These are phyloP conservation scores for Cladosporium phlei DNA, from an alignment of 2,329 filamentous ascomycete species.

Conservation along the genomic window DNA sequence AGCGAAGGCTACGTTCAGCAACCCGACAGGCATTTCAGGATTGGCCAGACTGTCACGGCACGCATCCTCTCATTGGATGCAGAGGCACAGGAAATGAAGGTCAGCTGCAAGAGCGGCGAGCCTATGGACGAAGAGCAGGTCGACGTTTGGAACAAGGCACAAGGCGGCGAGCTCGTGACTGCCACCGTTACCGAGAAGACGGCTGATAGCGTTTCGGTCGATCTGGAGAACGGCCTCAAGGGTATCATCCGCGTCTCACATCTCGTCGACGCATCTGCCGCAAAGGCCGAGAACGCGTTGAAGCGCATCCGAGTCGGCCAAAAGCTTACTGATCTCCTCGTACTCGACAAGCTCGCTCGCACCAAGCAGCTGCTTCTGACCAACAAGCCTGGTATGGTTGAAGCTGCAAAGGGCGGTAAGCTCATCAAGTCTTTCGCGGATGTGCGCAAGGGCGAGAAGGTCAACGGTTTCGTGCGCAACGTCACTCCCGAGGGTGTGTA, in stretches of 20 bases:
- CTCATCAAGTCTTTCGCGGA: slow-evolving; percentile 70
- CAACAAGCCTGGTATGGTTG: slow-evolving; percentile 76
- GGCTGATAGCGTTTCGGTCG: slow-evolving; percentile 53
- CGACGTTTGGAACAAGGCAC: slow-evolving; percentile 65
- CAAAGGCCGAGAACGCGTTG: slow-evolving; percentile 70
- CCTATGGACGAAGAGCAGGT: slow-evolving; percentile 74
- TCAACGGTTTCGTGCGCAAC: slow-evolving; percentile 79
- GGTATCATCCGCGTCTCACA: slow-evolving; percentile 73
- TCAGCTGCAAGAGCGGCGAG: slow-evolving; percentile 88
- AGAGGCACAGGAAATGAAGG: slow-evolving; percentile 65
- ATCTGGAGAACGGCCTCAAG: slow-evolving; percentile 70
- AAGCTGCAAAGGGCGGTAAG: slow-evolving; percentile 65
- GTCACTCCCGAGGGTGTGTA: slow-evolving; percentile 78
- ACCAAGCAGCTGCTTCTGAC: slow-evolving; percentile 72
- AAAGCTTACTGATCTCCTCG: slow-evolving; percentile 71
- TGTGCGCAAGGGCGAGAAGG: slow-evolving; percentile 61
- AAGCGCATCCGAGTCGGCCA: slow-evolving; percentile 83
- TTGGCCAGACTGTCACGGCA: slow-evolving; percentile 86
- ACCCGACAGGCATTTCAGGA: slow-evolving; percentile 80
- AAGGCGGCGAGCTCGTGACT: slow-evolving; percentile 68
- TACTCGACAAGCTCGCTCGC: slow-evolving; percentile 78
- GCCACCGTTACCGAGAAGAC: slow-evolving; percentile 57
- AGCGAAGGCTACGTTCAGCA: slow-evolving; percentile 93
- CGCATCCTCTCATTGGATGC: slow-evolving; percentile 78
- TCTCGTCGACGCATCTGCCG: slow-evolving; percentile 74